These are phyloP conservation scores for Nepenthes gracilis DNA, from an alignment of 148 eudicot species.

Conservation along the genomic window DNA sequence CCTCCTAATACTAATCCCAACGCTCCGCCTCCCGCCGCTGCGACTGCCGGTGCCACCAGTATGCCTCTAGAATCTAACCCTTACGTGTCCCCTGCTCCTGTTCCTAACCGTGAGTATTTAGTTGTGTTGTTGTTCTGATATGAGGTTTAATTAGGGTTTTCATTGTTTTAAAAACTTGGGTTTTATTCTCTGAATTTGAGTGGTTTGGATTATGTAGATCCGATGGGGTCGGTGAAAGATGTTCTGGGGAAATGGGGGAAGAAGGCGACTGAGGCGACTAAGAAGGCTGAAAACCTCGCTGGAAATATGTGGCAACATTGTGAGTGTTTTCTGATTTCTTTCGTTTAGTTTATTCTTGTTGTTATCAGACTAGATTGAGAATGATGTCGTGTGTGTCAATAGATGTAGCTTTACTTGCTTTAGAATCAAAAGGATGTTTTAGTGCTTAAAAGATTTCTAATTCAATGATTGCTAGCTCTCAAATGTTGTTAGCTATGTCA, in stretches of 20 bases:
- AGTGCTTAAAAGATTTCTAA: no score
- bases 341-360: not conserved
- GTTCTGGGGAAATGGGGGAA: conserved; percentile 78
- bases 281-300: conserved; percentile 71
- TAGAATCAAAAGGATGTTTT: no score
- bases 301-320: conserved; percentile 97
- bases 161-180: conserved; percentile 1
- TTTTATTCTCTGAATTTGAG: not conserved
- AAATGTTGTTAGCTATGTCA: no score
- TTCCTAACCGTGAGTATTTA: conserved; percentile 34
- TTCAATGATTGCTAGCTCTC: no score
- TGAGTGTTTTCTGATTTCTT: conserved; percentile 17
- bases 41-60: conserved; percentile 31
- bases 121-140: not conserved
- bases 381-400: not conserved
- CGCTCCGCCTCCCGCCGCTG: conserved; percentile 8
- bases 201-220: conserved; percentile 21
- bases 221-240: conserved; percentile 62
- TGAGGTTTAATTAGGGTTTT: not conserved
- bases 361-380: not conserved
- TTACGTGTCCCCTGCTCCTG: conserved; percentile 58
- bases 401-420: no score
- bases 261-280: conserved; percentile 82
- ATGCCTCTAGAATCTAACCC: conserved; percentile 80
- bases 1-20: conserved; percentile 5